A percentile compares a stretch with the other conserved stretches of the same genome.
Conservation (phyloP, 495 filamentous ascomycete genomes). For the Pseudoneurospora amorphoporcata region DNA sequence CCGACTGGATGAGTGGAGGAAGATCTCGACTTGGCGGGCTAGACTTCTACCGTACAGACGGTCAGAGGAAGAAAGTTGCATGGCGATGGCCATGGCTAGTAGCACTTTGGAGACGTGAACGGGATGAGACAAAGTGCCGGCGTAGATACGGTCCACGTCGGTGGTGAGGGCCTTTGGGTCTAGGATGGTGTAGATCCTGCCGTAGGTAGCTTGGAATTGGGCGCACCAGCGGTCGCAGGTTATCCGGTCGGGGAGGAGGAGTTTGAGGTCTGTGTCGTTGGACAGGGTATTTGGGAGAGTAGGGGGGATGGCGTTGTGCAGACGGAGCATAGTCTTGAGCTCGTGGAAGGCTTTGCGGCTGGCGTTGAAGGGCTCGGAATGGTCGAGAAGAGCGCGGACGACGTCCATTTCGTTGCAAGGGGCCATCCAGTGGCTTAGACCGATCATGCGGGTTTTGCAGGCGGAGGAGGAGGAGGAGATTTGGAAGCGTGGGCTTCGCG, state of each 20-base stretch:
- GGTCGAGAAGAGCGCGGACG: slow-evolving; percentile 12
- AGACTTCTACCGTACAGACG: slow-evolving; percentile 5
- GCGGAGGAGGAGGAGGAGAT: slow-evolving; percentile 2
- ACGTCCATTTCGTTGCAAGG: slow-evolving; percentile 12
- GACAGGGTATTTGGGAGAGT: not conserved
- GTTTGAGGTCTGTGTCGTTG: not conserved
- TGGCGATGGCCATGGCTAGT: slow-evolving; percentile 9
- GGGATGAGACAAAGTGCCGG: slow-evolving; percentile 3
- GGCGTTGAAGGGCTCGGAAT: slow-evolving; percentile 6
- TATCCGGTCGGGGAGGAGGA: slow-evolving; percentile 8
- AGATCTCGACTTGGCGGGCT: slow-evolving; percentile 9
- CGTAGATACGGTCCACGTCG: slow-evolving; percentile 6
- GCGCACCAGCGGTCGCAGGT: slow-evolving; percentile 6
- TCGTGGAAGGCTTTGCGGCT: slow-evolving; percentile 10
- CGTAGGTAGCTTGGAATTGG: slow-evolving; percentile 8
- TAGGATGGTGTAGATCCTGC: slow-evolving; percentile 13
- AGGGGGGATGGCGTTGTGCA: not conserved
- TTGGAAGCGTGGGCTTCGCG: not conserved
- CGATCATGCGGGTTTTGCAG: slow-evolving; percentile 13
- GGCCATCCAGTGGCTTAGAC: slow-evolving; percentile 15
- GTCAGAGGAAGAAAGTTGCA: slow-evolving; percentile 8
- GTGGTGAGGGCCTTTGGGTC: slow-evolving; percentile 2
- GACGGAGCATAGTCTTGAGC: slow-evolving; percentile 7
- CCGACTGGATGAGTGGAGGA: slow-evolving; percentile 1
- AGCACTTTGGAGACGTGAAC: slow-evolving; percentile 8